Evolutionary conservation across 768 basidiomycete genomes (phyloP).

Genomic region (Lentinula sp.): DNA sequence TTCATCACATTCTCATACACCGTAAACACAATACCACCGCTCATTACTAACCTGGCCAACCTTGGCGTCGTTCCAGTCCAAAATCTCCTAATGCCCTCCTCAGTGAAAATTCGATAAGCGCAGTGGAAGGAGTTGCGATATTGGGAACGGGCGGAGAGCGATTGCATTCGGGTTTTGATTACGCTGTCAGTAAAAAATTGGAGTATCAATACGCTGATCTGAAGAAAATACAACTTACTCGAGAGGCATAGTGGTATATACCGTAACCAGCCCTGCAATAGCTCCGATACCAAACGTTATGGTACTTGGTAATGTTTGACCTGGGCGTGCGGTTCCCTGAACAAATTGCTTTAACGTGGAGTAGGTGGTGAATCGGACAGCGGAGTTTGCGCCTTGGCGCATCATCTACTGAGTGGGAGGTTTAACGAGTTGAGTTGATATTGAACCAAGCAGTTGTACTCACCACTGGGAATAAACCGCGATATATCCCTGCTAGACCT

Average conservation of each 20-base stretch:
- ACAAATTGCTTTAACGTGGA: conserved; percentile 91
- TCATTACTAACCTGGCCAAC: conserved; percentile 75
- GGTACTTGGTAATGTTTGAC: conserved; percentile 76
- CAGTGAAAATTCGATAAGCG: conserved; percentile 88
- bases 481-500: conserved; percentile 79
- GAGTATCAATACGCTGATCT: not conserved
- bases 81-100: conserved; percentile 88
- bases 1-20: conserved; percentile 81
- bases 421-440: not conserved
- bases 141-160: conserved; percentile 71
- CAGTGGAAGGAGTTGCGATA: conserved; percentile 97
- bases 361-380: conserved; percentile 93
- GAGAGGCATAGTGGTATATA: conserved; percentile 84
- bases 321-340: conserved; percentile 76
- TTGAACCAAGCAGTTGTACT: conserved; percentile 19
- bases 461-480: conserved; percentile 92
- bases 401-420: conserved; percentile 59
- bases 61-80: conserved; percentile 97
- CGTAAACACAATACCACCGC: conserved; percentile 35
- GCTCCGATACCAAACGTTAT: conserved; percentile 95
- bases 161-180: conserved; percentile 98
- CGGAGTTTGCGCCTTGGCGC: conserved; percentile 97
- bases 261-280: conserved; percentile 90
- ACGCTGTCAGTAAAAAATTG: conserved; percentile 45
- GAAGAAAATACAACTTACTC: conserved; percentile 42